Base-by-base conservation (phyloP, 495 filamentous ascomycete species). In the Xylona heveae region DNA sequence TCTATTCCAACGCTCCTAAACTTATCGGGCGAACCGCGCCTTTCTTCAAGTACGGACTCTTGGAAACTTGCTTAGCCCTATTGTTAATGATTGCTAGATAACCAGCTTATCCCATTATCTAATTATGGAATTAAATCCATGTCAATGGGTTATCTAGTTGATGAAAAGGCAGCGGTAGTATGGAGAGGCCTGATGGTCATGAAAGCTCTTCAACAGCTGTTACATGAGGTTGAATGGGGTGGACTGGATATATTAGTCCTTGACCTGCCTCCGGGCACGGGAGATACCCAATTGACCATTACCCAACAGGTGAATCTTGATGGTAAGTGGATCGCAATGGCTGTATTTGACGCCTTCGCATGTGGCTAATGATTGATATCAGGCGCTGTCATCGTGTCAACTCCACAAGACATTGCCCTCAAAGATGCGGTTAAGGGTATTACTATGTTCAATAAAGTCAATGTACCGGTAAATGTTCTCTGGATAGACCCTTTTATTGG, bases 131-230 rank as follows among this genome's bases (percentile, higher is more conserved):
- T 99, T 37, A 85, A 90, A 51, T 84, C 78, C 24, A 95, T 95
- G 88, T 92, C 81, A 2, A 93, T 99, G 75, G 90, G 90, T 28
- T 95, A 93, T 43, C 66, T 95, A 7, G 67, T 90, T 9, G 66
- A 68, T 36, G 72, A 78, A 43, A 64, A 70, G 22, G 68, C 68
- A 1, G 77, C 88, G 3, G 74, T 99, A n/a, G 79, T 80, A 23
- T 99, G 90, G 88, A 71, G 88, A 21, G 88, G 88, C 1, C 62
- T 92, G 13, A 95, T 99, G 83, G 78, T 95, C 12, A 84, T 85
- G 59, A 99, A 99, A 53, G 88, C 90, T 0, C 57, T 99, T 43
- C 83, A 93, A 39, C 88, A 99, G 46, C 66, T 99, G 2, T 64
- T 99, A 5, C 82, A 91, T 46, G 79, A 84, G 31, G 88, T 95